Conservation (phyloP, 2,329 filamentous ascomycete species). For the Trichoderma aggressivum region DNA sequence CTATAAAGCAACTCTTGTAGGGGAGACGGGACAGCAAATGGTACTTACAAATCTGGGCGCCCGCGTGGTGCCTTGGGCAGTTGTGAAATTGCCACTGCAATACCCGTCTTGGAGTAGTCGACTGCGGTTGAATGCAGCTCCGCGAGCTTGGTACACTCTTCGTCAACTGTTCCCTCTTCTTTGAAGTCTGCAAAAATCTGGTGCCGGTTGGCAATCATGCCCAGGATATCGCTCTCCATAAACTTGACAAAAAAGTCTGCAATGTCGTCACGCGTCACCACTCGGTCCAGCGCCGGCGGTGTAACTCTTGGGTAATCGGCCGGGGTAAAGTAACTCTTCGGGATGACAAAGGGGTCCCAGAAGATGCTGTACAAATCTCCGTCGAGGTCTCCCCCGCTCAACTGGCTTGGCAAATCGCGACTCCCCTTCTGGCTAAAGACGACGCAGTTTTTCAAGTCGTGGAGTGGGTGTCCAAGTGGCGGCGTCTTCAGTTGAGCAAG, state of each 20-base stretch:
- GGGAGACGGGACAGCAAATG: neutral
- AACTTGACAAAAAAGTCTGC: conserved; percentile 77
- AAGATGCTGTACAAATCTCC: conserved; percentile 81
- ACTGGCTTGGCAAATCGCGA: conserved; percentile 72
- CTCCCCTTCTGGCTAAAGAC: conserved; percentile 69
- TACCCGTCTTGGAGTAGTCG: conserved; percentile 74
- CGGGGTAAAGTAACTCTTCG: conserved; percentile 44
- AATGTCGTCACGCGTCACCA: conserved; percentile 64
- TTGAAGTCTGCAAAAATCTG: conserved; percentile 61
- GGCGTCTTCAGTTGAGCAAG: conserved; percentile 60
- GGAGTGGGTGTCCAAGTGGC: conserved; percentile 56
- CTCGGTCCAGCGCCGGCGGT: conserved; percentile 57
- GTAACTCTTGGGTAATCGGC: conserved; percentile 65
- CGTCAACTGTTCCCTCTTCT: conserved; percentile 47
- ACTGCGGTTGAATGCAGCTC: conserved; percentile 67
- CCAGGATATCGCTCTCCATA: conserved; percentile 65
- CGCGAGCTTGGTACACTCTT: conserved; percentile 54
- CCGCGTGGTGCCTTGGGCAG: conserved; percentile 40
- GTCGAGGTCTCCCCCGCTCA: conserved; percentile 80
- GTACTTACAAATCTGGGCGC: conserved; percentile 54
- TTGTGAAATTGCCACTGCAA: conserved; percentile 47
- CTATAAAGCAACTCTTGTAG: neutral
- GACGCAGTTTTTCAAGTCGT: conserved; percentile 66
- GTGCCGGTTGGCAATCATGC: conserved; percentile 62
- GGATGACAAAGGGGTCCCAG: conserved; percentile 58